These are phyloP conservation scores for Schizopora paradoxa DNA, from an alignment of 1,284 basidiomycete species.

Conservation along the genomic window DNA sequence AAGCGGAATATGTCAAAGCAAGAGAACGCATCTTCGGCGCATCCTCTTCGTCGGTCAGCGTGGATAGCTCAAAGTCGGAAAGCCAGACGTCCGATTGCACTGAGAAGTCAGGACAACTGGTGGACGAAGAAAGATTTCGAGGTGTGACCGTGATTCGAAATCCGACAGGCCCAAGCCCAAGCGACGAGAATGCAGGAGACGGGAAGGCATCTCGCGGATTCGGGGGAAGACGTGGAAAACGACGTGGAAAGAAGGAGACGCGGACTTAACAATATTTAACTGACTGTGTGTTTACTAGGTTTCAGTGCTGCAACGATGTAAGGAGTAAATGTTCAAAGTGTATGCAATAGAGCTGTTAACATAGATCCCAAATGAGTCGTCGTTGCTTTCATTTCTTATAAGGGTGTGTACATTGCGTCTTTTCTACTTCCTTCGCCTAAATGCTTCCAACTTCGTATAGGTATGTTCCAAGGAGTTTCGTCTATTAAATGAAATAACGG, in stretches of 20 bases:
- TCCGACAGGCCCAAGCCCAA: conserved; percentile 18
- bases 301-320: too few relatives aligned
- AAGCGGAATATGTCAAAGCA: conserved; percentile 22
- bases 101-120: too few relatives aligned
- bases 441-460: conserved; percentile 68
- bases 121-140: background rate
- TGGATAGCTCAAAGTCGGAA: background rate
- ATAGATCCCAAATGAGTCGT: too few relatives aligned
- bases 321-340: too few relatives aligned
- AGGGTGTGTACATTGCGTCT: too few relatives aligned
- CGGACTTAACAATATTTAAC: too few relatives aligned
- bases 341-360: too few relatives aligned
- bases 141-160: conserved; percentile 17
- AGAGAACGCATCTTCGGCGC: conserved; percentile 23
- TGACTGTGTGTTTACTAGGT: too few relatives aligned
- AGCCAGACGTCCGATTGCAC: too few relatives aligned
- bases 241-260: conserved; percentile 1
- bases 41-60: background rate
- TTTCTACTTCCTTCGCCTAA: too few relatives aligned
- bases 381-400: too few relatives aligned
- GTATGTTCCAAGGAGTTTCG: conserved; percentile 78
- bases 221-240: conserved; percentile 1
- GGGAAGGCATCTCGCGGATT: background rate
- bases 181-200: too few relatives aligned
- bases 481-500: conserved; percentile 34